Evolutionary conservation across 2,329 filamentous ascomycete species (phyloP).

Genomic region (Talaromyces piceae): DNA sequence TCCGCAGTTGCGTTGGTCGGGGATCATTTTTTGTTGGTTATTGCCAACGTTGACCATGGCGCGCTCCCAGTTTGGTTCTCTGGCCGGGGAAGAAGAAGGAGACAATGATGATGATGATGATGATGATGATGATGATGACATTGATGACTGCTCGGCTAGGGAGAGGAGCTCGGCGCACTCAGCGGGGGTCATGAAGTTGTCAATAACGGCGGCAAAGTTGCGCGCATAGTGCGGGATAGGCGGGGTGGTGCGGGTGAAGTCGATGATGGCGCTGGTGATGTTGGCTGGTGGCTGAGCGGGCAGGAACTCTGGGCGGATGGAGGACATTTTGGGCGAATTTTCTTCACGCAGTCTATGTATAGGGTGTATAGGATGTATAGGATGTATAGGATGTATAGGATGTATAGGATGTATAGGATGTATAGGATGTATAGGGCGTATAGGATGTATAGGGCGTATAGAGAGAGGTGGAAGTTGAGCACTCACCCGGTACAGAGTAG

Average conservation of each 20-base stretch:
- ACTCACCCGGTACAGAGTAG: too few relatives aligned
- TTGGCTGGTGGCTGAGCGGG: conserved; percentile 32
- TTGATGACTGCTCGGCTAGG: conserved; percentile 41
- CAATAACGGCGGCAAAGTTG: conserved; percentile 54
- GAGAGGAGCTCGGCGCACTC: conserved; percentile 56
- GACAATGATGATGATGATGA: too few relatives aligned
- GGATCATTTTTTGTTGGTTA: conserved; percentile 51
- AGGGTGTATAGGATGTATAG: too few relatives aligned
- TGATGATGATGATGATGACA: too few relatives aligned
- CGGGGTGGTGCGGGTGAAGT: conserved; percentile 44
- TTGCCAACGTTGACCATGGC: conserved; percentile 61
- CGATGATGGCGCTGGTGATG: conserved; percentile 43
- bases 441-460: too few relatives aligned
- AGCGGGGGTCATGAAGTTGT: conserved; percentile 53
- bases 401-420: too few relatives aligned
- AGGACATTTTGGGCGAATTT: background rate
- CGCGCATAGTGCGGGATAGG: conserved; percentile 47
- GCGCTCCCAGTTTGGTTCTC: conserved; percentile 51
- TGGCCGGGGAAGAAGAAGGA: too few relatives aligned
- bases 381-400: too few relatives aligned
- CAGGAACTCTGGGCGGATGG: conserved; percentile 19
- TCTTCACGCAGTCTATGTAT: too few relatives aligned
- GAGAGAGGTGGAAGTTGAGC: too few relatives aligned
- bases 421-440: too few relatives aligned
- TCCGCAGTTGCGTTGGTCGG: conserved; percentile 61